Conservation (phyloP, 2,329 filamentous ascomycete species). For the Oidium heveae region DNA sequence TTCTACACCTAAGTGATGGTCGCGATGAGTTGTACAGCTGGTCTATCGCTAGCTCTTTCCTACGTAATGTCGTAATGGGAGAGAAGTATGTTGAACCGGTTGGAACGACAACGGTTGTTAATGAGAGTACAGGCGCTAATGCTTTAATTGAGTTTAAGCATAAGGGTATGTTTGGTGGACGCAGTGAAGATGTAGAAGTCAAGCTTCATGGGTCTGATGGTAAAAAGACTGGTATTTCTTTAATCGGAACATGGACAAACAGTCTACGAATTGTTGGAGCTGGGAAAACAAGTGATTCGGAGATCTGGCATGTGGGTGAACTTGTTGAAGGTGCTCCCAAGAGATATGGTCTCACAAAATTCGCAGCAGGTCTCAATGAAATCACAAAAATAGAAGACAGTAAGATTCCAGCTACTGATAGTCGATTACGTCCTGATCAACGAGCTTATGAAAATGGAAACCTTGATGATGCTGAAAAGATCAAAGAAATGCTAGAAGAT, state of each 20-base stretch:
- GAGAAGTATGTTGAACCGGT: conserved; percentile 97
- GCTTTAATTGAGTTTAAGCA: conserved; percentile 77
- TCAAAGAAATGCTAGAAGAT: conserved; percentile 71
- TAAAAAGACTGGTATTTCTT: conserved; percentile 34
- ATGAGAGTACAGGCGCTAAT: conserved; percentile 63
- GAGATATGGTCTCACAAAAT: conserved; percentile 70
- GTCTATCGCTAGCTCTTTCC: conserved; percentile 67
- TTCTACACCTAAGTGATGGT: conserved; percentile 37
- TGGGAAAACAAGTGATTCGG: conserved; percentile 32
- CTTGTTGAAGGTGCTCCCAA: conserved; percentile 57
- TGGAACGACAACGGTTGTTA: conserved; percentile 63
- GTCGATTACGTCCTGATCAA: conserved; percentile 66
- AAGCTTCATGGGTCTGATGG: conserved; percentile 46
- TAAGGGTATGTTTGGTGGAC: conserved; percentile 91
- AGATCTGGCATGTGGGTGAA: conserved; percentile 55
- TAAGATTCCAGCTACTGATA: conserved; percentile 59
- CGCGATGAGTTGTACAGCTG: conserved; percentile 69
- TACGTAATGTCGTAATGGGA: conserved; percentile 89
- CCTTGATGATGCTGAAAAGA: conserved; percentile 56
- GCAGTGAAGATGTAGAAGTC: conserved; percentile 69
- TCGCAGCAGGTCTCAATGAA: conserved; percentile 72
- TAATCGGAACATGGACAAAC: conserved; percentile 67
- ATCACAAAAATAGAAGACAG: conserved; percentile 55
- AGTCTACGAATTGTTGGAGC: conserved; percentile 40
- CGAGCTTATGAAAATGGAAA: conserved; percentile 58